A percentile compares a stretch with the other conserved stretches of the same genome.
These are phyloP conservation scores for Globisporangium radiosum DNA, from an alignment of 352 stramenopile genomes.

Conservation along the genomic window DNA sequence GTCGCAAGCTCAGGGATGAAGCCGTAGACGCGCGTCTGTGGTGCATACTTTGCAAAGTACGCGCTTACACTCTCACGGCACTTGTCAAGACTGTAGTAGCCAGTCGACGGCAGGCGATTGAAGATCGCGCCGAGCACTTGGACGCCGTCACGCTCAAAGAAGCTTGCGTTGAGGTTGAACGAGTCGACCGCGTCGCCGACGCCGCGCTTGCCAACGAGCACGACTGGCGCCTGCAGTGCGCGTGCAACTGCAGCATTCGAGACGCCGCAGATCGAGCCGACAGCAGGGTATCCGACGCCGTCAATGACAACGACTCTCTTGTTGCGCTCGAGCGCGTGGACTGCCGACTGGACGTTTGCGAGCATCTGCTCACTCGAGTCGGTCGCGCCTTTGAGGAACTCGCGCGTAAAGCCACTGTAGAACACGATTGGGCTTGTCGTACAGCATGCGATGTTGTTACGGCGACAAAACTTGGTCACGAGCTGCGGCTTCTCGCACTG, in stretches of 20 bases:
- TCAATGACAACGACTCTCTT: constrained; percentile 95
- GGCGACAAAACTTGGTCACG: constrained; percentile 90
- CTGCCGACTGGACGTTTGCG: constrained; percentile 67
- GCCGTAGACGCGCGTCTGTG: constrained; percentile 64
- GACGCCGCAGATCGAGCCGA: constrained; percentile 76
- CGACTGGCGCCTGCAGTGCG: constrained; percentile 68
- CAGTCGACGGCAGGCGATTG: constrained; percentile 89
- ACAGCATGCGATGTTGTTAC: constrained; percentile 81
- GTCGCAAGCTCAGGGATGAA: constrained; percentile 75
- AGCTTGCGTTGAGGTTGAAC: constrained; percentile 96
- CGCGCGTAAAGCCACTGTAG: constrained; percentile 95
- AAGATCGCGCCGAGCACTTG: constrained; percentile 95
- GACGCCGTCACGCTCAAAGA: constrained; percentile 89
- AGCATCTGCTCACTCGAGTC: constrained; percentile 83
- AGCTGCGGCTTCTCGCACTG: constrained; percentile 95
- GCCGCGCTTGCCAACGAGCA: constrained; percentile 94
- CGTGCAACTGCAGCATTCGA: constrained; percentile 69
- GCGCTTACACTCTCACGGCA: constrained; percentile 82
- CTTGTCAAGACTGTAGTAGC: constrained; percentile 94
- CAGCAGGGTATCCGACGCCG: constrained; percentile 94
- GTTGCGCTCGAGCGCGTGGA: constrained; percentile 81
- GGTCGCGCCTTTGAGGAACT: constrained; percentile 92
- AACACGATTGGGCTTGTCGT: constrained; percentile 94
- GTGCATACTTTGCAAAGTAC: constrained; percentile 89
- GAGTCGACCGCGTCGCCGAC: constrained; percentile 96